phyloP scores from a whole-genome alignment of 352 stramenopile genomes.

The Phytopythium aichiense region DNA sequence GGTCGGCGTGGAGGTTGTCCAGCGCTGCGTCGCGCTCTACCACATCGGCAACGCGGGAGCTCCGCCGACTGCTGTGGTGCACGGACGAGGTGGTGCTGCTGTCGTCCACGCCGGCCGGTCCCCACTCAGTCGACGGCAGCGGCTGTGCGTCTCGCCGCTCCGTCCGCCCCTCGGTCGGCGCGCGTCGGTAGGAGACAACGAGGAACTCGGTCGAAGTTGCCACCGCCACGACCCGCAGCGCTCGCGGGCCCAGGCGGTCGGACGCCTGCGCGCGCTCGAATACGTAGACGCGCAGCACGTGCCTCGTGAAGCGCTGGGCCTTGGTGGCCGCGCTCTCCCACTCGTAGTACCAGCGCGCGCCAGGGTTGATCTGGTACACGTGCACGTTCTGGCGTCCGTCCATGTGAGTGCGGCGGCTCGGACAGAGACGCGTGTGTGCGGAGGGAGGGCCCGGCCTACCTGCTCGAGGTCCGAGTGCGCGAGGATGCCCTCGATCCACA shows the following conservation, averaged over 20 bases:
- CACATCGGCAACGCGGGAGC: neutral
- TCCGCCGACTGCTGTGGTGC: neutral
- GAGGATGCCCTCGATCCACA: slow-evolving; percentile 49
- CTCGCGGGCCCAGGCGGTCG: neutral
- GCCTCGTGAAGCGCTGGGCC: slow-evolving; percentile 55
- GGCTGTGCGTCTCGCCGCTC: slow-evolving; percentile 32
- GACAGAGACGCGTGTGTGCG: neutral
- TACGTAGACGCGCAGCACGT: slow-evolving; percentile 55
- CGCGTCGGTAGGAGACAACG: slow-evolving; percentile 62
- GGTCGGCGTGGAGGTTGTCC: slow-evolving; percentile 11
- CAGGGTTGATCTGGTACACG: slow-evolving; percentile 54
- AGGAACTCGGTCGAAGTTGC: slow-evolving; percentile 50
- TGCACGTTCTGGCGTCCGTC: slow-evolving; percentile 6
- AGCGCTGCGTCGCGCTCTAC: neutral
- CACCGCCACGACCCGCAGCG: slow-evolving; percentile 38
- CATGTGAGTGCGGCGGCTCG: neutral
- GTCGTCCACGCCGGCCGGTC: neutral
- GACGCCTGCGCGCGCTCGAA: slow-evolving; percentile 25
- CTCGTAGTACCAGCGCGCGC: slow-evolving; percentile 65
- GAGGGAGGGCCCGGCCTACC: neutral
- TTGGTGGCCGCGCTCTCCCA: slow-evolving; percentile 67
- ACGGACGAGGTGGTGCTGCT: neutral
- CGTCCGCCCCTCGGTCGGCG: slow-evolving; percentile 32
- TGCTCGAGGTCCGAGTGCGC: slow-evolving; percentile 14
- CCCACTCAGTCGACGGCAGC: slow-evolving; percentile 13